Base-by-base conservation (phyloP, 768 basidiomycete genomes). In the Rhizopogon roseolus region DNA sequence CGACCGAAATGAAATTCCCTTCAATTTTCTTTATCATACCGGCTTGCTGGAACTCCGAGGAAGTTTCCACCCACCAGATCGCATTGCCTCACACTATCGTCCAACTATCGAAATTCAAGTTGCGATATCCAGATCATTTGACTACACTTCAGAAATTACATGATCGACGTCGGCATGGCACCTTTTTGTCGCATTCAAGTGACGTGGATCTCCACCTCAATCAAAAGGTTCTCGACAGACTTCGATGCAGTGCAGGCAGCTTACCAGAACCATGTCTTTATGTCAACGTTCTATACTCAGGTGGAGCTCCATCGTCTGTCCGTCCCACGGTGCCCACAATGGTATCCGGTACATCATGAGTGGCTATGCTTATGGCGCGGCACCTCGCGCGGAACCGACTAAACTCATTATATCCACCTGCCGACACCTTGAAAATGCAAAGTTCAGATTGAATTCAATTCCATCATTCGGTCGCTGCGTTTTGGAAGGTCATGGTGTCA, bases 221-320 rank as follows among this genome's bases (percentile, higher is more conserved):
- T 48, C 46, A 48, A 48, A 48, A 48, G 45, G 19, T 34, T 36
- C 10, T 36, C 34, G 32, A 22, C 45, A 22, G 32, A 34, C 19
- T 36, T 48, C 46, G 32, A 48, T 48, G 46, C 46, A 22, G 46
- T 48, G 46, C 46, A 48, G 25, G 46, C 46, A 48, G 14, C 19
- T 48, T 25, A 36, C 46, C 46, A 48, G 34, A 48, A 22, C 5
- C 19, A 19, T 22, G 9, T 34, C 46, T 48, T 48, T 48, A 34
- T 36, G 19, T 48, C 17, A 8, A 25, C 22, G 19, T 48, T 48
- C 46, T 48, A 48, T 36, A 48, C 36, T 22, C 8, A 48, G 34
- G 34, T 36, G 34, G 14, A 16, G 14, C 14, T 3, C 19, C 32
- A 2, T 32, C 13, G 22, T 3, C 19, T 34, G 29, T 14, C 8